Evolutionary conservation across 2,329 filamentous ascomycete genomes (phyloP).

Genomic region (Sarocladium kiliense): DNA sequence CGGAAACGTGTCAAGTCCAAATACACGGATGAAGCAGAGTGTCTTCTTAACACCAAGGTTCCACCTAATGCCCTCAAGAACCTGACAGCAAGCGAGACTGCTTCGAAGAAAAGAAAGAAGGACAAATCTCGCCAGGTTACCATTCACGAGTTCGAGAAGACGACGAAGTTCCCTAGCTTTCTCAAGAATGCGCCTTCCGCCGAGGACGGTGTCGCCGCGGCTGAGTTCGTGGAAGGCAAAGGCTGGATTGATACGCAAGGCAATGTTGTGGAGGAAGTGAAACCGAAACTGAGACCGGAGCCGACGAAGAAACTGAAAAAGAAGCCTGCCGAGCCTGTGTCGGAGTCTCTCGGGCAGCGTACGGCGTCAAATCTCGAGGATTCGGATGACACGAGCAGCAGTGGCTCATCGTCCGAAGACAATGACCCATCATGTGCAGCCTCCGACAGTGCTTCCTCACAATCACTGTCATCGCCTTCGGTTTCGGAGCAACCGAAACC

Average conservation of each 20-base stretch:
- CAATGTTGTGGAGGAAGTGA: constrained; percentile 62
- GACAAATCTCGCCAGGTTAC: constrained; percentile 49
- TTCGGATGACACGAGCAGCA: constrained; percentile 31
- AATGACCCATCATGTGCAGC: constrained; percentile 14
- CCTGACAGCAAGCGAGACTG: constrained; percentile 33
- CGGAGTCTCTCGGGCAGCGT: not conserved
- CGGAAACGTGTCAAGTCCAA: constrained; percentile 63
- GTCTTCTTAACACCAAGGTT: constrained; percentile 77
- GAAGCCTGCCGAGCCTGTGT: not conserved
- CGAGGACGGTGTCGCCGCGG: constrained; percentile 28
- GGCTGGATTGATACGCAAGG: constrained; percentile 85
- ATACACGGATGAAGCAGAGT: constrained; percentile 75
- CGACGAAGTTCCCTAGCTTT: constrained; percentile 76
- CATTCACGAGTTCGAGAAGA: constrained; percentile 87
- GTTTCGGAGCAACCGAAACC: constrained; percentile 14
- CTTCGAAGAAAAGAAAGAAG: constrained; percentile 53
- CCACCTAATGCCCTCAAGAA: constrained; percentile 43
- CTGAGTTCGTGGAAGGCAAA: constrained; percentile 72
- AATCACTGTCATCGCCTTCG: not conserved
- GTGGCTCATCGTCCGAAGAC: constrained; percentile 26
- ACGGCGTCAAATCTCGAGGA: constrained; percentile 12
- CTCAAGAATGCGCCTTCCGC: constrained; percentile 47
- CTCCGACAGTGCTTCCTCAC: constrained; percentile 10
- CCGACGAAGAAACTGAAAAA: constrained; percentile 18
- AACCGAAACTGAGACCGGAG: constrained; percentile 26